A percentile compares a stretch with the other conserved stretches of the same genome.
These are phyloP conservation scores for Ceratobasidium theobromae DNA, from an alignment of 1,284 basidiomycete genomes.

Conservation along the genomic window DNA sequence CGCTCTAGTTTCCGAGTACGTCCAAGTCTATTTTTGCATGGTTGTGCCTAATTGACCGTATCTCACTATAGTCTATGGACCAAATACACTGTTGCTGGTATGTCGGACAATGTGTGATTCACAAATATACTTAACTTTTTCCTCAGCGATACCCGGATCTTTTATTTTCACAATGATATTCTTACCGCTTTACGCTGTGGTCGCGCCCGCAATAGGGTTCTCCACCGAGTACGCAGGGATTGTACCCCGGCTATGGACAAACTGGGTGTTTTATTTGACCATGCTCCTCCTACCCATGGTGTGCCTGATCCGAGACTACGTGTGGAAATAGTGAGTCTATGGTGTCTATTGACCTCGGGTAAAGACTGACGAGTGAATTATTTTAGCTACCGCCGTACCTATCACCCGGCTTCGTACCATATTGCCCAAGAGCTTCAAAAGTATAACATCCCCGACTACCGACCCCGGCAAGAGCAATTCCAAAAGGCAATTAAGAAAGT, in stretches of 20 bases:
- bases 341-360: slow-evolving; percentile 24
- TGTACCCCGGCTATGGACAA: slow-evolving; percentile 84
- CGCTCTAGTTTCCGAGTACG: slow-evolving; percentile 94
- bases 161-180: slow-evolving; percentile 94
- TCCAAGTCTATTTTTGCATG: slow-evolving; percentile 35
- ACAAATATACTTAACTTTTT: background rate
- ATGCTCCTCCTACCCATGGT: slow-evolving; percentile 85
- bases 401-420: slow-evolving; percentile 88
- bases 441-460: slow-evolving; percentile 96
- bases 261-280: slow-evolving; percentile 86
- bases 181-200: slow-evolving; percentile 85
- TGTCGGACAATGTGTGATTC: slow-evolving; percentile 33
- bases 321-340: slow-evolving; percentile 86
- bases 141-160: slow-evolving; percentile 88
- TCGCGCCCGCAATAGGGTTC: slow-evolving; percentile 86
- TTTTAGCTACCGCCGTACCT: slow-evolving; percentile 84
- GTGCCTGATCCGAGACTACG: slow-evolving; percentile 88
- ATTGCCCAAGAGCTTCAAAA: slow-evolving; percentile 97
- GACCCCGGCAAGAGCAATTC: slow-evolving; percentile 97
- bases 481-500: slow-evolving; percentile 99
- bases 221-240: slow-evolving; percentile 89
- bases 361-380: slow-evolving; percentile 40
- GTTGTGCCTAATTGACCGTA: slow-evolving; percentile 33
- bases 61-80: slow-evolving; percentile 82
- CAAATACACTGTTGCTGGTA: slow-evolving; percentile 92